These are phyloP conservation scores for Canavalia gladiata DNA, from an alignment of 306 rosid genomes.

Conservation along the genomic window DNA sequence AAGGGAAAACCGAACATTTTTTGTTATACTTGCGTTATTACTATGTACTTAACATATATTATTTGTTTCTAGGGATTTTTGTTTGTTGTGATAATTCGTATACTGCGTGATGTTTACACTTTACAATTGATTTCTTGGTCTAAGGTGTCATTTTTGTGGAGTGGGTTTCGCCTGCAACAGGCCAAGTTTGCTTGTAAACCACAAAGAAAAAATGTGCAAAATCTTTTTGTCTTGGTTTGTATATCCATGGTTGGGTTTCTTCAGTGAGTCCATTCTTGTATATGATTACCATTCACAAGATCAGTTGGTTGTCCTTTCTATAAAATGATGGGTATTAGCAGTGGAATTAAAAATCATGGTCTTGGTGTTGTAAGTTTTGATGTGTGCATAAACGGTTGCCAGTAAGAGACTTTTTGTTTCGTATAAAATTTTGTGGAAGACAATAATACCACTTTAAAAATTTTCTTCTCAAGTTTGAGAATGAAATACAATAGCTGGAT, in stretches of 20 bases:
- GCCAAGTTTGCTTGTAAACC: conserved; percentile 22
- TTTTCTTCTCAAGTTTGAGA: not conserved
- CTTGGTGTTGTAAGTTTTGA: not conserved
- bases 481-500: conserved; percentile 1
- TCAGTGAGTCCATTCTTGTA: not conserved
- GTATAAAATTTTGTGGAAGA: conserved; percentile 23
- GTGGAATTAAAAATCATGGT: not conserved
- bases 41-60: not conserved
- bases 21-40: not conserved
- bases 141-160: not conserved
- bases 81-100: not conserved
- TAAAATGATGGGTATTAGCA: not conserved
- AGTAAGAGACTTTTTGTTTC: not conserved
- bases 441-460: not conserved
- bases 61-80: not conserved
- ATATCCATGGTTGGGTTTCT: not conserved
- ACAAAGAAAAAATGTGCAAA: not conserved
- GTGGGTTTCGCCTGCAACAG: not conserved
- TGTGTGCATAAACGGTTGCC: conserved; percentile 9
- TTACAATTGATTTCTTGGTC: conserved; percentile 24
- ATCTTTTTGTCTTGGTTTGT: conserved; percentile 1
- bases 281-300: not conserved
- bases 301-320: conserved; percentile 4
- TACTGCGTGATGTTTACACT: not conserved
- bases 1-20: not conserved